Conservation (phyloP, 1,139 yeast species). For the Blastobotrys proliferans region DNA sequence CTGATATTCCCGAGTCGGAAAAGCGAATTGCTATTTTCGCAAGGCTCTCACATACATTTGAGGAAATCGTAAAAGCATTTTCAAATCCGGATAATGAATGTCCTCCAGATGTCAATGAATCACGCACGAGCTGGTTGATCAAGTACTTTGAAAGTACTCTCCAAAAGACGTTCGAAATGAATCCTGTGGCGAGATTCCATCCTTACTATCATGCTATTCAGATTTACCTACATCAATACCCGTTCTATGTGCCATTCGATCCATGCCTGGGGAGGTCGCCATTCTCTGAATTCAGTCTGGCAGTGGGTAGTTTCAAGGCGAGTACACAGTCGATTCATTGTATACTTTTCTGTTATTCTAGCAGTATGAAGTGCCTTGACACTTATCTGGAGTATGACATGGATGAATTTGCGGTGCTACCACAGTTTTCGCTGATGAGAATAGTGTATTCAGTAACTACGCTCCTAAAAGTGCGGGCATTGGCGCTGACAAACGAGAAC, state of each 20-base stretch:
- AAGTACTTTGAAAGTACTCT: slow-evolving; percentile 26
- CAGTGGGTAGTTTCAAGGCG: slow-evolving; percentile 24
- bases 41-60: slow-evolving; percentile 56
- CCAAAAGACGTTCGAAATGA: not conserved
- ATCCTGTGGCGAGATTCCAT: slow-evolving; percentile 13
- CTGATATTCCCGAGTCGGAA: slow-evolving; percentile 26
- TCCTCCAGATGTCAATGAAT: slow-evolving; percentile 31
- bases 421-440: slow-evolving; percentile 60
- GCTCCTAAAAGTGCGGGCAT: slow-evolving; percentile 54
- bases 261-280: slow-evolving; percentile 34
- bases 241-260: slow-evolving; percentile 35
- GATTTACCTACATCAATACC: slow-evolving; percentile 68
- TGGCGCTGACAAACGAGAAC: slow-evolving; percentile 52
- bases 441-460: slow-evolving; percentile 66
- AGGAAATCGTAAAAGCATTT: slow-evolving; percentile 43
- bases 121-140: slow-evolving; percentile 24
- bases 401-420: slow-evolving; percentile 46
- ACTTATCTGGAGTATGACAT: slow-evolving; percentile 16
- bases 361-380: slow-evolving; percentile 23
- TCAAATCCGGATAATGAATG: slow-evolving; percentile 20
- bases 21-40: slow-evolving; percentile 53
- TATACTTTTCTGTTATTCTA: slow-evolving; percentile 24
- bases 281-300: slow-evolving; percentile 35
- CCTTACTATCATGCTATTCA: slow-evolving; percentile 54
- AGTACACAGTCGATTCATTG: slow-evolving; percentile 23